Percentiles rank a stretch among this genome's conserved stretches.
These are phyloP conservation scores for Marsdenia floribunda DNA, from an alignment of 257 asterid genomes.

Conservation along the genomic window DNA sequence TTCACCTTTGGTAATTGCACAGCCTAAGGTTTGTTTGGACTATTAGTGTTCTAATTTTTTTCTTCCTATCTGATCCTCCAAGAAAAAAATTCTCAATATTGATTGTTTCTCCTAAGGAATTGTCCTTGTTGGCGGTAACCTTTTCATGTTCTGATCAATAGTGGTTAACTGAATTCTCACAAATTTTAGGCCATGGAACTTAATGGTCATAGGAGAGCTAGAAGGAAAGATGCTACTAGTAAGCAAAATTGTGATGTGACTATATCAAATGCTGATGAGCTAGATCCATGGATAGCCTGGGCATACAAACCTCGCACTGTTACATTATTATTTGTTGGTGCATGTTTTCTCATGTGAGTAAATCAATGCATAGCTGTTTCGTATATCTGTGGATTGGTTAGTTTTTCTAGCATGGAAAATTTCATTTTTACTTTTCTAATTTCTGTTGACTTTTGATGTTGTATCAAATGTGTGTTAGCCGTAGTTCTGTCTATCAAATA, in stretches of 20 bases:
- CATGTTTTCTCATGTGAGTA: conserved; percentile 93
- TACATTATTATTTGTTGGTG: conserved; percentile 78
- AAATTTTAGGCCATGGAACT: conserved; percentile 48
- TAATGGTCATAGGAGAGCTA: conserved; percentile 50
- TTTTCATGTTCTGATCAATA: neutral
- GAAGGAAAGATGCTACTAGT: conserved; percentile 39
- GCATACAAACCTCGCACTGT: conserved; percentile 91
- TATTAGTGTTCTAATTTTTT: neutral
- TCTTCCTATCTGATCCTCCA: neutral
- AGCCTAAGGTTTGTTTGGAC: neutral
- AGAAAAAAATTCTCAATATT: neutral
- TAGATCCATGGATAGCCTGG: conserved; percentile 99
- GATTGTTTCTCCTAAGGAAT: neutral
- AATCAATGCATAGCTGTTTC: neutral
- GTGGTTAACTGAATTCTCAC: conserved; percentile 19
- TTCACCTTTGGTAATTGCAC: neutral
- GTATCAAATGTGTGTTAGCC: neutral
- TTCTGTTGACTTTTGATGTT: neutral
- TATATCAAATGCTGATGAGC: conserved; percentile 45
- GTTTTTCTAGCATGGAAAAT: neutral
- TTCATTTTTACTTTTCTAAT: neutral
- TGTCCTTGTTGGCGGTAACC: neutral
- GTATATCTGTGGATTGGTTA: neutral
- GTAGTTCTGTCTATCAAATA: neutral
- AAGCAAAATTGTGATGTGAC: conserved; percentile 64